Percentiles rank a stretch among this genome's conserved stretches.
Evolutionary conservation across 2,329 filamentous ascomycete genomes (phyloP).

Genomic region (Ceratocystis alfenasii): DNA sequence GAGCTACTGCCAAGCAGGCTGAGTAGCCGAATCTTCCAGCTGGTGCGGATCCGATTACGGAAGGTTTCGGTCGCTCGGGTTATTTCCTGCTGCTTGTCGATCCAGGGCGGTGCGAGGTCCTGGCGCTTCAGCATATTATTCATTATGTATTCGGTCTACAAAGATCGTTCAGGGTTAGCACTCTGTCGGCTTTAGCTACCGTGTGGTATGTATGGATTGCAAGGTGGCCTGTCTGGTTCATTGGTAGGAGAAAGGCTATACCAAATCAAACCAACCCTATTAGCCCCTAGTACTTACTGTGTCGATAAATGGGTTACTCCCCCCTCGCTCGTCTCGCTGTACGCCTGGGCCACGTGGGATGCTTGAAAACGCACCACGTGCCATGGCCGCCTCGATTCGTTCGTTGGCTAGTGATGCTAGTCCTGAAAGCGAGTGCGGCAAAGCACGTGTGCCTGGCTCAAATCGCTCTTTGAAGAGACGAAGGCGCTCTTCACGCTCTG

Average conservation of each 20-base stretch:
- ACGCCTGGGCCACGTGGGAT: conserved; percentile 68
- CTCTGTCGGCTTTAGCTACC: background rate
- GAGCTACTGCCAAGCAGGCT: conserved; percentile 62
- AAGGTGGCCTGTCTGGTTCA: too few relatives aligned
- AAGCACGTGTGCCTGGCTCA: conserved; percentile 53
- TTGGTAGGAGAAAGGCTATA: too few relatives aligned
- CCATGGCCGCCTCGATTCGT: conserved; percentile 81
- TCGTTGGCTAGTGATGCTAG: conserved; percentile 78
- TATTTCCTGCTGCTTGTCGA: conserved; percentile 94
- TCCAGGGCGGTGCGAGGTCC: conserved; percentile 93
- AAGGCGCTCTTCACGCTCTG: conserved; percentile 60
- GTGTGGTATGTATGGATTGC: too few relatives aligned
- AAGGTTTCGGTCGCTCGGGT: conserved; percentile 58
- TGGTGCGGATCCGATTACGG: conserved; percentile 58
- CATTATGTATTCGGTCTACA: conserved; percentile 82
- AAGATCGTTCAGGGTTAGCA: background rate
- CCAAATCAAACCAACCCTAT: too few relatives aligned
- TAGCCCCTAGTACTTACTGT: conserved; percentile 35
- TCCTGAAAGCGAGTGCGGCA: conserved; percentile 67
- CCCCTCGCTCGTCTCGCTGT: conserved; percentile 70
- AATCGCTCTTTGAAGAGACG: conserved; percentile 74
- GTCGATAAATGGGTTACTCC: conserved; percentile 80
- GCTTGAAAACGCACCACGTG: conserved; percentile 75
- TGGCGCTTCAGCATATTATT: conserved; percentile 97
- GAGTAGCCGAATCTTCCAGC: conserved; percentile 77